A percentile compares a stretch with the other conserved stretches of the same genome.
Evolutionary conservation across 495 filamentous ascomycete genomes (phyloP).

Genomic region (Extremus antarcticus): DNA sequence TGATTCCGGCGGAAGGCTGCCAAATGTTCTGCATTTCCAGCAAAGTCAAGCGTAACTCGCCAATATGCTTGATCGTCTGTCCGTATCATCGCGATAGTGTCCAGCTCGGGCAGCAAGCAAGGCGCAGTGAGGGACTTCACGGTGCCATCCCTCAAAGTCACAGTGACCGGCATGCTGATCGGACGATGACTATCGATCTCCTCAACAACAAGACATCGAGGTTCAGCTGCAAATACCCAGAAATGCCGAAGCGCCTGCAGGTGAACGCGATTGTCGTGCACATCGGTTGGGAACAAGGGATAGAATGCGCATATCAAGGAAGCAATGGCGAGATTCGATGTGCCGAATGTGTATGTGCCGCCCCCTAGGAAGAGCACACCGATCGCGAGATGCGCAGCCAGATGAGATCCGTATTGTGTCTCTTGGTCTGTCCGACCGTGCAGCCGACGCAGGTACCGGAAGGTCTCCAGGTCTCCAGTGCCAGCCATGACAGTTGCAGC

Average conservation of each 20-base stretch:
- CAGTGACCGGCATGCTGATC: constrained; percentile 56
- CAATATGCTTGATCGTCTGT: constrained; percentile 68
- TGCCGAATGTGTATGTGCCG: constrained; percentile 84
- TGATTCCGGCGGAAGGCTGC: constrained; percentile 64
- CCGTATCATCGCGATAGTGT: constrained; percentile 52
- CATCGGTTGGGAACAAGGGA: constrained; percentile 75
- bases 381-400: constrained; percentile 84
- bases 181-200: constrained; percentile 75
- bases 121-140: constrained; percentile 37
- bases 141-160: constrained; percentile 42
- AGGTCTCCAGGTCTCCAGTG: constrained; percentile 78
- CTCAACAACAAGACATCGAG: constrained; percentile 73
- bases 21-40: constrained; percentile 49
- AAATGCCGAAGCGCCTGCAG: constrained; percentile 95
- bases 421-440: constrained; percentile 80
- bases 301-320: constrained; percentile 87
- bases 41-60: constrained; percentile 74
- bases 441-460: constrained; percentile 75
- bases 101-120: constrained; percentile 73
- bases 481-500: constrained; percentile 89
- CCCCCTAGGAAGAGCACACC: constrained; percentile 85
- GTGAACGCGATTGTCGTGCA: constrained; percentile 88
- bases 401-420: constrained; percentile 83
- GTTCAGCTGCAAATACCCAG: constrained; percentile 89
- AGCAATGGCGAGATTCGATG: constrained; percentile 75